These are phyloP conservation scores for Tetrahymena borealis DNA, from an alignment of 73 alveolate genomes.

Conservation along the genomic window DNA sequence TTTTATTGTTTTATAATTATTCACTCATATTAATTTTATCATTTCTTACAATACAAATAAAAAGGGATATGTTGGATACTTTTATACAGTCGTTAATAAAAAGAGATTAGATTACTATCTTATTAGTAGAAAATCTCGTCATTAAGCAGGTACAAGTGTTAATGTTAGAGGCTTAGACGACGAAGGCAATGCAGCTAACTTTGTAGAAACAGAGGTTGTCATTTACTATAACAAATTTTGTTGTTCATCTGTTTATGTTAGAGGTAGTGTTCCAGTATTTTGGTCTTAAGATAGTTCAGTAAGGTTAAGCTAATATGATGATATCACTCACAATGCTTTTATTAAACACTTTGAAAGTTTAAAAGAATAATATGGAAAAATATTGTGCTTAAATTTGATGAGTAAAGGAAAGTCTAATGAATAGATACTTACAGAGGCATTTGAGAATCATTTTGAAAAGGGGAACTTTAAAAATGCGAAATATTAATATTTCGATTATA, in stretches of 20 bases:
- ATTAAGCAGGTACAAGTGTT: conserved; percentile 88
- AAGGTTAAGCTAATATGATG: conserved; percentile 63
- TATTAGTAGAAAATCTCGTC: conserved; percentile 77
- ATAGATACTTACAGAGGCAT: conserved; percentile 62
- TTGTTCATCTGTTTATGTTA: conserved; percentile 63
- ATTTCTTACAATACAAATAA: not conserved
- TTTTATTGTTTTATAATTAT: not conserved
- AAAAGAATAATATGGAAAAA: conserved; percentile 61
- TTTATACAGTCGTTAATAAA: not conserved
- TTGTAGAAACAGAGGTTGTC: conserved; percentile 85
- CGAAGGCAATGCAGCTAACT: conserved; percentile 92
- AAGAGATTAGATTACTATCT: conserved; percentile 48
- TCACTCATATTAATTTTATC: not conserved
- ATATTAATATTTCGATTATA: conserved; percentile 54
- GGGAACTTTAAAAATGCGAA: conserved; percentile 3
- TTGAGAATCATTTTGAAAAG: conserved; percentile 48
- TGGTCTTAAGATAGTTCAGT: conserved; percentile 79
- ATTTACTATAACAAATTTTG: conserved; percentile 51
- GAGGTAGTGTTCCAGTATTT: conserved; percentile 95
- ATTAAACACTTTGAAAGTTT: conserved; percentile 74
- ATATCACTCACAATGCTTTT: conserved; percentile 70
- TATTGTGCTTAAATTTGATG: conserved; percentile 71
- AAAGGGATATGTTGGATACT: conserved; percentile 22
- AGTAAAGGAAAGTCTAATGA: conserved; percentile 70
- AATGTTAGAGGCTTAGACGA: conserved; percentile 91